Percentiles rank a stretch among this genome's conserved stretches.
Evolutionary conservation across 768 basidiomycete species (phyloP).

Genomic region (Macrolepiota albuminosa): DNA sequence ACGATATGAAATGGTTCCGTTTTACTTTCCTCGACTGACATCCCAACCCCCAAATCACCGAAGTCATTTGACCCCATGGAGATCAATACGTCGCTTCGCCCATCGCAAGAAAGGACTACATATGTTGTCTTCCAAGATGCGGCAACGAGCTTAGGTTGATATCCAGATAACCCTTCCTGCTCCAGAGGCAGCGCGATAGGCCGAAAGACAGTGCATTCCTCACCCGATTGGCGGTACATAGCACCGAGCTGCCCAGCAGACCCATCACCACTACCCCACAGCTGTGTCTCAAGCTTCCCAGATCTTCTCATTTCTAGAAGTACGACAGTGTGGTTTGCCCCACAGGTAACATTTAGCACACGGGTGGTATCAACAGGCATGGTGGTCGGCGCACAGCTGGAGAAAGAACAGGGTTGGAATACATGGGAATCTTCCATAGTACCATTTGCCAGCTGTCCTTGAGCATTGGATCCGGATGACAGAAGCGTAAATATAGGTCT

Average conservation of each 20-base stretch:
- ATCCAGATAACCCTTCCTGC: slow-evolving; percentile 30
- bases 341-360: slow-evolving; percentile 54
- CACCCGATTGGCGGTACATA: slow-evolving; percentile 19
- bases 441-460: slow-evolving; percentile 46
- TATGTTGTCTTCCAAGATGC: slow-evolving; percentile 86
- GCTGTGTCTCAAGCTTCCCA: slow-evolving; percentile 22
- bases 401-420: slow-evolving; percentile 39
- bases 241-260: slow-evolving; percentile 68
- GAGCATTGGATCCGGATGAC: slow-evolving; percentile 39
- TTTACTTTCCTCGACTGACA: slow-evolving; percentile 13
- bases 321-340: slow-evolving; percentile 77
- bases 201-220: slow-evolving; percentile 36
- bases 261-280: slow-evolving; percentile 80
- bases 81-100: slow-evolving; percentile 49
- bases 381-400: slow-evolving; percentile 18
- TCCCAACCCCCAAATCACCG: slow-evolving; percentile 68
- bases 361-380: slow-evolving; percentile 25
- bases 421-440: slow-evolving; percentile 40
- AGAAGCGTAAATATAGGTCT: slow-evolving; percentile 9
- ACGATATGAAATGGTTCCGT: slow-evolving; percentile 34
- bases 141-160: slow-evolving; percentile 46
- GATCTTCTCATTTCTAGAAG: slow-evolving; percentile 40
- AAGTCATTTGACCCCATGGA: slow-evolving; percentile 86
- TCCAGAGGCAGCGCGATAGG: slow-evolving; percentile 39
- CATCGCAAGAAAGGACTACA: slow-evolving; percentile 47